These are phyloP conservation scores for Tricladium varicosporioides DNA, from an alignment of 2,329 filamentous ascomycete species.

Conservation along the genomic window DNA sequence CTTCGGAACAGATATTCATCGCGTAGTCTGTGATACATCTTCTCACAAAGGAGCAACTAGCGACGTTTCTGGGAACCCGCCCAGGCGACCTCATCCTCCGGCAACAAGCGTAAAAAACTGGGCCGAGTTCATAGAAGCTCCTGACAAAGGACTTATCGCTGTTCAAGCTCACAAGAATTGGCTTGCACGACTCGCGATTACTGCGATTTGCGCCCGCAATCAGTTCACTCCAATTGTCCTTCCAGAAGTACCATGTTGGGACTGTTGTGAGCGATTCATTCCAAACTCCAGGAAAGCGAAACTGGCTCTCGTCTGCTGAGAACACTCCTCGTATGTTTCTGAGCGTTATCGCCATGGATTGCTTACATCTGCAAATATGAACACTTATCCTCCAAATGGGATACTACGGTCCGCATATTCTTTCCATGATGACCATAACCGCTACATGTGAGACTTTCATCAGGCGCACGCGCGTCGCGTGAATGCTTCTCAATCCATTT, in stretches of 20 bases:
- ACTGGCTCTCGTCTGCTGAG: background rate
- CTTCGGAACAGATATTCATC: background rate
- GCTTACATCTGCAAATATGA: too few species aligned
- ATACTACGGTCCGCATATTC: too few species aligned
- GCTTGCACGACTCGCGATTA: constrained; percentile 11
- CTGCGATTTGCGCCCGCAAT: constrained; percentile 14
- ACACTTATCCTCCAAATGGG: too few species aligned
- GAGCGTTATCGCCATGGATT: too few species aligned
- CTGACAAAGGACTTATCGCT: background rate
- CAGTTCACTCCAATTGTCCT: constrained; percentile 6
- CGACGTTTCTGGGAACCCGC: background rate
- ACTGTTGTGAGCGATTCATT: background rate
- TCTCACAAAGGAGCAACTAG: background rate
- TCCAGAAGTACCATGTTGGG: constrained; percentile 9
- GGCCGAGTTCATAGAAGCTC: constrained; percentile 16
- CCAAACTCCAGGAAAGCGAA: background rate
- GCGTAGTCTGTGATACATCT: background rate
- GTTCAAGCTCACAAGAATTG: constrained; percentile 14
- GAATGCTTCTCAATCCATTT: too few species aligned
- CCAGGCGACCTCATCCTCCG: background rate
- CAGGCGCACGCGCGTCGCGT: too few species aligned
- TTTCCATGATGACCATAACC: too few species aligned
- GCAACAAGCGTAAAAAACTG: constrained; percentile 18
- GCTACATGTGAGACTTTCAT: too few species aligned
- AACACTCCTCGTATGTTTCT: background rate